Evolutionary conservation across 2,329 filamentous ascomycete genomes (phyloP), one percentile per base, ranked within the genome.

Genomic region (Colletotrichum cereale): DNA sequence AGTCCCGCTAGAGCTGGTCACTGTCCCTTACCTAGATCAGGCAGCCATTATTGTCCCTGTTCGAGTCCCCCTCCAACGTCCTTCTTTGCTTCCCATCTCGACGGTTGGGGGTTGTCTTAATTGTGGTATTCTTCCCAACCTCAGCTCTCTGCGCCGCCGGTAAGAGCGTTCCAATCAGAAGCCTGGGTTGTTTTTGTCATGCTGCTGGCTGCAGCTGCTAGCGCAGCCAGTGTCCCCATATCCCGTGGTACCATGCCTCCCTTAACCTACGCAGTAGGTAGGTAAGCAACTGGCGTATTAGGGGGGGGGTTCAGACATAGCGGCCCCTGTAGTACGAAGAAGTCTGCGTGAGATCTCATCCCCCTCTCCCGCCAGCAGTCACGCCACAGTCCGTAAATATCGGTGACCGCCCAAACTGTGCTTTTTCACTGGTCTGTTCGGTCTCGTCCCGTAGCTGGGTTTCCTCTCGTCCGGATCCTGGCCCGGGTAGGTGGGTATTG

Each of bases 161-260:
- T 68, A 68, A 52, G 65, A 71, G 36, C 65, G 52, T 24, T 5
- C 68, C 52, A 71, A 71, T 63, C 52, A 62, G 4, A 68, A 40
- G 40, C 16, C 14, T 21, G 16, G 34, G 2, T 40, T 40, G 8
- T 57, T 60, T 63, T 68, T 68, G 68, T 58, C 68, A 71, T 71
- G n/a, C 65, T 38, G 55, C 65, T 36, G 48, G 55, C 65, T 44
- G 48, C 68, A 47, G 48, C 34, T 44, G 53, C 65, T 71, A 71
- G 68, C 44, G 64, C 18, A 40, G 31, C 36, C 29, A 40, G 63
- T 29, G 67, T 62, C 67, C 34, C 67, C 67, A 52, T 57, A 50
- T 61, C 38, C 21, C 40, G 12, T 70, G 55, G 44, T 40, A 29
- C 63, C 56, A 44, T 44, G 55, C 58, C 18, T 26, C 44, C 18